Conservation (phyloP, 106 monocot genomes). For the Dioscorea dumetorum region DNA sequence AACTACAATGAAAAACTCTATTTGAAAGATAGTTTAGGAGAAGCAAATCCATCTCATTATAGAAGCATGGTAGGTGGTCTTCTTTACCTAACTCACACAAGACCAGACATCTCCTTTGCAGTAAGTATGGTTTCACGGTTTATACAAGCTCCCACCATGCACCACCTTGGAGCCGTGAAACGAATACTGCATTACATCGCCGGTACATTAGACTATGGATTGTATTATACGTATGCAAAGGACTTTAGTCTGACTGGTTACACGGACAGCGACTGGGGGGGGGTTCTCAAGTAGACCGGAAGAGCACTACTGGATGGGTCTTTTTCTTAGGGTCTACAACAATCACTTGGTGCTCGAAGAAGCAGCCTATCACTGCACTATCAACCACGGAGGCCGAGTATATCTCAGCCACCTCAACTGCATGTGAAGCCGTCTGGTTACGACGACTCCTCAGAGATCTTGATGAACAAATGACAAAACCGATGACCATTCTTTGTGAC, state of each 20-base stretch:
- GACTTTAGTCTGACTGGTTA: background rate
- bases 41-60: background rate
- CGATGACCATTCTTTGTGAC: no score
- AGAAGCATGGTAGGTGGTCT: background rate
- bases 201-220: no score
- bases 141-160: background rate
- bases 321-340: background rate
- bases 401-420: background rate
- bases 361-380: no score
- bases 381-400: no score
- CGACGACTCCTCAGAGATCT: constrained; percentile 3
- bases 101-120: background rate
- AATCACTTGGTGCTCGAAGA: background rate
- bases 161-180: background rate
- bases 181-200: no score
- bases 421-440: background rate
- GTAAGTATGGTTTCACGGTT: background rate
- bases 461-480: background rate
- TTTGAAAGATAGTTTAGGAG: background rate
- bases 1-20: background rate
- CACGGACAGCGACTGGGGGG: background rate
- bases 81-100: no score
- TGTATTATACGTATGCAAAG: background rate
- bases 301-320: background rate
- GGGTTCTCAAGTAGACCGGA: background rate